Evolutionary conservation across 768 basidiomycete genomes (phyloP), one percentile per base, ranked within the genome.

Genomic region (Paxillus involutus): DNA sequence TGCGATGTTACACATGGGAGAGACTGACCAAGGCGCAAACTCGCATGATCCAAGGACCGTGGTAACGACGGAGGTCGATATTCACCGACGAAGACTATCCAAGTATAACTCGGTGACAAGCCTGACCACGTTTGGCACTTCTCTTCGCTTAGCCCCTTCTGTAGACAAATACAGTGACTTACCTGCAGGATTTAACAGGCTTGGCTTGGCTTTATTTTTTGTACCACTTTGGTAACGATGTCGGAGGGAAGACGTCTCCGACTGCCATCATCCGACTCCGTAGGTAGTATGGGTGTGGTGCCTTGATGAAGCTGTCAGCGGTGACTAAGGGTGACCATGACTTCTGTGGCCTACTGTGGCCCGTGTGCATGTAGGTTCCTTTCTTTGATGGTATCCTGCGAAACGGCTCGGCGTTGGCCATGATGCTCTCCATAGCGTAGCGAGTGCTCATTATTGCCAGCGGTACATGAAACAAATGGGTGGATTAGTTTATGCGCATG

Each of bases 211-310:
- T 13, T 29, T 40, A 50, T 21, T 19, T n/a, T 14, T 13, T 33
- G n/a, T 6, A 16, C 45, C 35, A 19, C 35, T 44, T 53, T 62
- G 57, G 49, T 9, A 59, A 43, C 16, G 52, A 54, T 4, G 13
- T 58, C 63, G 65, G 65, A 48, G 61, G 61, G 57, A 17, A 46
- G 55, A 61, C 41, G 39, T 17, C 64, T 56, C 65, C 65, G 65
- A 66, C 65, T 53, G 52, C 37, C n/a, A 63, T 57, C 44, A 12
- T n/a, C 60, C 58, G 55, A 65, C 37, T n/a, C n/a, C 41, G 41
- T n/a, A 30, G 19, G 3, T 24, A 26, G 26, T 26, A 19, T 53
- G 33, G 17, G n/a, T 51, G 47, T 46, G 21, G 52, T 51, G 49
- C 57, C 57, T 49, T 39, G 45, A 36, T 47, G 36, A 19, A 36